Base-by-base conservation (phyloP, 305 asterid species). In the Rubia tinctorum region DNA sequence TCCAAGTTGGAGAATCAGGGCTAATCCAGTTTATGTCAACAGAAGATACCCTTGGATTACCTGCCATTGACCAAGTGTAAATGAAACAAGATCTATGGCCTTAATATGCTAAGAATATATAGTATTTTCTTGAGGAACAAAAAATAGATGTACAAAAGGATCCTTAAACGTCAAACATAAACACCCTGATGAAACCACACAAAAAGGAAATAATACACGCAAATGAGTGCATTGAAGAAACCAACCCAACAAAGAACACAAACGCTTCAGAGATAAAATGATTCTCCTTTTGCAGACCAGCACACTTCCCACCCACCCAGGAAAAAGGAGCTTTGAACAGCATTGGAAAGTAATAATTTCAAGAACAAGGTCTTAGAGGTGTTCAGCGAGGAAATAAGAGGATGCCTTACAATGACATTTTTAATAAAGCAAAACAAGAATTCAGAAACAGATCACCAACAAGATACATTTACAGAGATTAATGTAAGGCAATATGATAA, bases 1-100 rank as follows among this genome's bases (percentile, higher is more conserved):
- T 85, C 97, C 93, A 91, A 78, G 93, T 84, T 45, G 89, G 88
- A 34, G 92, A 85, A 72, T 90, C 95, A 11, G 97, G 93, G 78
- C 82, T 88, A 75, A 84, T 73, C 98, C 99, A 95, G 58, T 84
- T 78, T 75, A 89, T 71, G 76, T 83, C 83, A 61, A 89, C 98
- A 73, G 82, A 73, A 47, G 96, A 83, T 75, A 95, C 89, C 85
- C 95, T 90, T 53, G 96, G 89, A 87, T 95, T 98, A 77, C 99
- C 99, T 95, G 86, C 75, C 65, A 82, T 80, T 43, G 30, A 75
- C 30, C 34, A 60, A 78, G 58, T 27, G n/a, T 6, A 12, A 56
- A 47, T 51, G 30, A 71, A 59, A 66, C 23, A 12, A 56, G 23
- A 40, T 39, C 44, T 9, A 6, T 20, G 42, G 47, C 45, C 61